Base-by-base conservation (phyloP, 768 basidiomycete species). In the Pleurotus eryngii region DNA sequence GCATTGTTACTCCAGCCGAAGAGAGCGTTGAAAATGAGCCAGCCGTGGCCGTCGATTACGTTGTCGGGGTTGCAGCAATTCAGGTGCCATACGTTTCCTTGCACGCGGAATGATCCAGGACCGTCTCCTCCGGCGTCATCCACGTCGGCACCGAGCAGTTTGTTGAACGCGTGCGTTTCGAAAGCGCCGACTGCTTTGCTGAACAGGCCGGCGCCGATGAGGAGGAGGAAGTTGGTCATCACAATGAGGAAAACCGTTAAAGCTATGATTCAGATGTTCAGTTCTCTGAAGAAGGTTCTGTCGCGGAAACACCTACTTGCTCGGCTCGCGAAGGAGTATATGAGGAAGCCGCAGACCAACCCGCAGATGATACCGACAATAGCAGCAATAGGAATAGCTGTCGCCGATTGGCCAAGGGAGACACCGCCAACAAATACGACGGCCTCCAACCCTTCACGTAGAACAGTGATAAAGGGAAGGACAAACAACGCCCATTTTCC, bases 341-440 rank as follows among this genome's bases (percentile, higher is more conserved):
- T 87, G 59, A 91, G 40, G 67, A 81, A 81, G 8, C 95, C 95
- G 59, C 86, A 80, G 51, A 84, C 60, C 50, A 91, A 71, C 12
- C 96, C 95, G 53, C 83, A 82, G 54, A 95, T 66, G 57, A 98
- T 73, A 24, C 95, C 96, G 37, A 87, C 84, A 57, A 98, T 88
- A 48, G 93, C 84, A 5, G 96, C 89, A 43, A 98, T 87, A 0
- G 96, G 96, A 63, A 97, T 95, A 5, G 95, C 82, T 1, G 80
- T 82, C 1, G 91, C 95, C 4, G 85, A 76, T 65, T 92, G 82
- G 30, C 87, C 88, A 50, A 98, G 86, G 3, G 95, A 87, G 35
- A 98, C 94, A 50, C 95, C 94, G 3, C 95, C 92, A 37, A 97
- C 93, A 66, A 98, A 97, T 59, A 98, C 79, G 57, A 97, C 89